Percentiles rank a stretch among this genome's conserved stretches.
phyloP scores from a whole-genome alignment of 306 rosid genomes.

The Rosa chinensis region DNA sequence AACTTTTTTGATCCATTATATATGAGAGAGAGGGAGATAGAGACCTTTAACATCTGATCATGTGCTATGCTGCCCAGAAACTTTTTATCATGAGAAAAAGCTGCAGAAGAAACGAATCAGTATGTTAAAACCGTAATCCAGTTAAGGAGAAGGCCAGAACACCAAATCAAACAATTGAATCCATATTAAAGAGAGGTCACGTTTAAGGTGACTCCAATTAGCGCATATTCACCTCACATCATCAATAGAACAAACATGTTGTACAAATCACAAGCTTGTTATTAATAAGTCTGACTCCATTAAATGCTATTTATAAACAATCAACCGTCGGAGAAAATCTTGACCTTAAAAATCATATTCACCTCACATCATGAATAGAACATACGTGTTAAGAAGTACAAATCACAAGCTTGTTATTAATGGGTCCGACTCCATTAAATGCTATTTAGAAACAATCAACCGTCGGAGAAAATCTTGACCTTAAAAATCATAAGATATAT shows the following conservation, averaged over 20 bases:
- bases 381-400: background rate
- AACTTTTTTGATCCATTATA: background rate
- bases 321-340: background rate
- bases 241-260: background rate
- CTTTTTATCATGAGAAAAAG: conserved; percentile 73
- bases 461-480: background rate
- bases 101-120: conserved; percentile 44
- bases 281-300: background rate
- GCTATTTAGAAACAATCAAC: background rate
- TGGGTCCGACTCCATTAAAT: background rate
- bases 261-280: background rate
- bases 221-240: background rate
- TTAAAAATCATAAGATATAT: background rate
- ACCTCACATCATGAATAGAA: background rate
- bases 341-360: background rate
- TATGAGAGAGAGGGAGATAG: conserved; percentile 20
- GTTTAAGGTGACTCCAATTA: background rate
- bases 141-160: background rate
- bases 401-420: background rate
- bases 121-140: conserved; percentile 13
- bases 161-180: background rate
- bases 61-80: conserved; percentile 83
- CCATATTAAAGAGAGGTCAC: background rate
- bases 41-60: conserved; percentile 75
- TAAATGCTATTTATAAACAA: background rate